A percentile compares a stretch with the other conserved stretches of the same genome.
Conservation (phyloP, 2,329 filamentous ascomycete genomes). For the Aspergillus brunneoviolaceus region DNA sequence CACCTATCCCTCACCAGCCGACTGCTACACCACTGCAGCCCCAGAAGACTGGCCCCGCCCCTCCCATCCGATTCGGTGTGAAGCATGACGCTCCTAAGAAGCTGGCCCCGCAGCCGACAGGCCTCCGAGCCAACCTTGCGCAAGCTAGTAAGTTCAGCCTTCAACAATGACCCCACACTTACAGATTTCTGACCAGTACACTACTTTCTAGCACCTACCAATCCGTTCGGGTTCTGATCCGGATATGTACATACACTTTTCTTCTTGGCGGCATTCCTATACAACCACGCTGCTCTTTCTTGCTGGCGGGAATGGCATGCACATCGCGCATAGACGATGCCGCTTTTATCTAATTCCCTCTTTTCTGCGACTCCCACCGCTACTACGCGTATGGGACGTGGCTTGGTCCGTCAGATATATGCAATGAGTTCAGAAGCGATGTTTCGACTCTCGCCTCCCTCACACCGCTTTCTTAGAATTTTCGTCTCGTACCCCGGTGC, state of each 20-base stretch:
- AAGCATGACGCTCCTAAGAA: slow-evolving; percentile 68
- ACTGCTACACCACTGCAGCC: slow-evolving; percentile 65
- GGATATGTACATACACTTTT: slow-evolving; percentile 30
- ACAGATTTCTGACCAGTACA: not conserved
- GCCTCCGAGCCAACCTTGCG: slow-evolving; percentile 81
- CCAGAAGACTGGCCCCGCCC: slow-evolving; percentile 82
- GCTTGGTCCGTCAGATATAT: slow-evolving; percentile 9
- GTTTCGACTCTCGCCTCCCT: slow-evolving; percentile 11
- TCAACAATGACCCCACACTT: slow-evolving; percentile 13
- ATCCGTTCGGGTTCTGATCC: slow-evolving; percentile 67
- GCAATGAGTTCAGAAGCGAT: slow-evolving; percentile 19
- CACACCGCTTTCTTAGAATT: slow-evolving; percentile 21
- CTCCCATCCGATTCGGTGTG: slow-evolving; percentile 85
- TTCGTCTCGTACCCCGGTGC: slow-evolving; percentile 8
- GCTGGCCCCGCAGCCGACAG: slow-evolving; percentile 81
- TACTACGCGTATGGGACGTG: slow-evolving; percentile 13
- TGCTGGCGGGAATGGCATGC: slow-evolving; percentile 18
- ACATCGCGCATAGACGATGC: slow-evolving; percentile 14
- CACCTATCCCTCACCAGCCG: slow-evolving; percentile 59
- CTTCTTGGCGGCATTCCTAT: slow-evolving; percentile 23
- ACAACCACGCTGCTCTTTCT: slow-evolving; percentile 20
- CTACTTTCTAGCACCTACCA: slow-evolving; percentile 58
- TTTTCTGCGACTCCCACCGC: slow-evolving; percentile 10
- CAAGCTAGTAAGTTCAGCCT: slow-evolving; percentile 81
- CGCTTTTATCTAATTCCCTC: slow-evolving; percentile 7